These are phyloP conservation scores for Triticum timopheevii DNA, from an alignment of 176 grass and related monocot genomes.

Conservation along the genomic window DNA sequence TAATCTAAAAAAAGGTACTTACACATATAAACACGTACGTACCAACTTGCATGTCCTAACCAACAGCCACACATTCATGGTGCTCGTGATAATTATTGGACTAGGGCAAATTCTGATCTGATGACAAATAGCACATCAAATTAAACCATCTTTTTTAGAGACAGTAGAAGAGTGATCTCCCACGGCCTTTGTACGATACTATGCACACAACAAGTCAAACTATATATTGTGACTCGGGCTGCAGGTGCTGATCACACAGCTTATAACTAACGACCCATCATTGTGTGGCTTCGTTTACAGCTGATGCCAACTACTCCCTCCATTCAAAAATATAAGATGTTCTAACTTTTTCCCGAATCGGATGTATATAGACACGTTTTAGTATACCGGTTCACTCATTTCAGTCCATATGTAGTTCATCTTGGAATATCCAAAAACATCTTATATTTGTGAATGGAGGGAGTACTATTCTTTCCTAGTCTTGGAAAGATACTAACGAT, in stretches of 20 bases:
- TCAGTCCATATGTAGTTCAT: no score
- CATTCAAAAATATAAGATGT: no score
- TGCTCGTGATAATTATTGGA: background rate
- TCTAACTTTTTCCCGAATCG: no score
- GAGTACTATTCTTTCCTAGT: constrained; percentile 20
- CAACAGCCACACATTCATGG: background rate
- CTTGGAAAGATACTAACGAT: constrained; percentile 34
- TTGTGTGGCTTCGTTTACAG: constrained; percentile 19
- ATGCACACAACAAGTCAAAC: background rate
- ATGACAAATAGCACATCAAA: background rate
- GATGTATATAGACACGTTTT: no score
- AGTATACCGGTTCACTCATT: no score
- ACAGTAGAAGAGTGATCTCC: background rate
- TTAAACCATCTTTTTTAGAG: no score
- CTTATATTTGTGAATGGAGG: no score
- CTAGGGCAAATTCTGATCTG: background rate
- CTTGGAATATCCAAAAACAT: no score
- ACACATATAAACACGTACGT: background rate
- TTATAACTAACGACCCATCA: constrained; percentile 45
- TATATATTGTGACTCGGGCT: constrained; percentile 8
- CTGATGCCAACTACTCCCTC: constrained; percentile 20
- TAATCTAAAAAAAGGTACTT: background rate
- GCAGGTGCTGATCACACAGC: background rate
- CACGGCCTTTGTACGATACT: background rate
- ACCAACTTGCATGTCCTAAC: constrained; percentile 4